Percentiles rank a stretch among this genome's conserved stretches.
phyloP scores from a whole-genome alignment of 2,329 filamentous ascomycete genomes.

The Ophiostoma novo-ulmi region DNA sequence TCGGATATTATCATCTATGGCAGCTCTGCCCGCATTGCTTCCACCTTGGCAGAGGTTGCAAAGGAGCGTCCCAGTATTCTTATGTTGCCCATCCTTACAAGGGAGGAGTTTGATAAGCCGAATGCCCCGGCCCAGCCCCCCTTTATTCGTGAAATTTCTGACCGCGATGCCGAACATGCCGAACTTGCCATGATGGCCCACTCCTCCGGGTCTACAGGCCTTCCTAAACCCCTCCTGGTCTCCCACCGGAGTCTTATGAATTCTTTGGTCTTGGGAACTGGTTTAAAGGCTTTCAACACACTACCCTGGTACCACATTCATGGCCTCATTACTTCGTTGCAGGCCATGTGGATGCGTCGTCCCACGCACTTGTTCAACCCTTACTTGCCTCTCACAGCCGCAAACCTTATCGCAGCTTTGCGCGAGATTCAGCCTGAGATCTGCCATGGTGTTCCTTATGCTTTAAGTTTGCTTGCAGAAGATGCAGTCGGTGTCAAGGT shows the following conservation, averaged over 20 bases:
- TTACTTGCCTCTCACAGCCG: conserved; percentile 40
- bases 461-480: conserved; percentile 53
- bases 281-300: conserved; percentile 40
- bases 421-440: conserved; percentile 41
- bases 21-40: conserved; percentile 33
- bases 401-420: conserved; percentile 40
- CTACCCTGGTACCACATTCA: conserved; percentile 43
- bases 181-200: conserved; percentile 41
- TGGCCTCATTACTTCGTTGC: conserved; percentile 39
- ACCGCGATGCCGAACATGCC: conserved; percentile 31
- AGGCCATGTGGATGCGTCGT: conserved; percentile 42
- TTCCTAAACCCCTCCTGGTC: conserved; percentile 43
- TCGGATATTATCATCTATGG: conserved; percentile 38
- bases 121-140: conserved; percentile 26
- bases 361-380: conserved; percentile 38
- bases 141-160: conserved; percentile 29
- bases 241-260: conserved; percentile 40
- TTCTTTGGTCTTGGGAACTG: conserved; percentile 34
- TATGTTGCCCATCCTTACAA: conserved; percentile 25
- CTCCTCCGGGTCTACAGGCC: conserved; percentile 46
- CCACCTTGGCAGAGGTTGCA: conserved; percentile 32
- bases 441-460: conserved; percentile 54
- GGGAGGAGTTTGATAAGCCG: conserved; percentile 24
- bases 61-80: conserved; percentile 28
- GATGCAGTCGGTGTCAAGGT: conserved; percentile 45